Evolutionary conservation across 1,284 basidiomycete genomes (phyloP), one percentile per base, ranked within the genome.

Genomic region (Naganishia cerealis): DNA sequence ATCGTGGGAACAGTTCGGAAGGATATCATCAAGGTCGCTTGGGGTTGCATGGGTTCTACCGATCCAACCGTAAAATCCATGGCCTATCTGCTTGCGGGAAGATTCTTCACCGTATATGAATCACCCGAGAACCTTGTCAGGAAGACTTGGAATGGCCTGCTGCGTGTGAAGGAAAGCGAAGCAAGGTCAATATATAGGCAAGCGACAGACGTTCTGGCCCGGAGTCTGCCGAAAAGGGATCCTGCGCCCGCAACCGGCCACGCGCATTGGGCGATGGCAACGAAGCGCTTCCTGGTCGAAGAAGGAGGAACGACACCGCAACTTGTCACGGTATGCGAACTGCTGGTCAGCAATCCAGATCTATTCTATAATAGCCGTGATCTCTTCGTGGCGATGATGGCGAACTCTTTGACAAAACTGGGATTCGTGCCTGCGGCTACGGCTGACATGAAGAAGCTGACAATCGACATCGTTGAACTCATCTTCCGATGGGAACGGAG

Each of bases 311-410:
- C 86, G 16, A 86, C 91, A 55, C 86, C 89, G 39, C 92, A 95
- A 75, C 87, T 94, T 58, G 87, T 90, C 71, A 88, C 90, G 69
- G 91, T 98, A 62, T 95, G 97, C 78, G 90, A 94, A 72, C 86
- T 99, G 67, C 89, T 99, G 66, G 89, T 94, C 69, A 90, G 93
- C 70, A 93, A 99, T 73, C 87, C 91, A 1, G 87, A 93, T 67
- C 85, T 97, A 6, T 99, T 99, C 83, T 99, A 91, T 82, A 88
- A 91, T 59, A 91, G 93, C 70, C 89, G 96, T 54, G 90, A 92
- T 16, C 83, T 97, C 40, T 99, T 99, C 79, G 87, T 99, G n/a
- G 91, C 94, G 0, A 91, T 96, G 76, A 94, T 99, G 81, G 91
- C 94, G 70, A 91, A 91, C 76, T 91, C 90, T 42, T 83, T 99